Conservation (phyloP, 441 rosid genomes). For the Melastoma candidum region DNA sequence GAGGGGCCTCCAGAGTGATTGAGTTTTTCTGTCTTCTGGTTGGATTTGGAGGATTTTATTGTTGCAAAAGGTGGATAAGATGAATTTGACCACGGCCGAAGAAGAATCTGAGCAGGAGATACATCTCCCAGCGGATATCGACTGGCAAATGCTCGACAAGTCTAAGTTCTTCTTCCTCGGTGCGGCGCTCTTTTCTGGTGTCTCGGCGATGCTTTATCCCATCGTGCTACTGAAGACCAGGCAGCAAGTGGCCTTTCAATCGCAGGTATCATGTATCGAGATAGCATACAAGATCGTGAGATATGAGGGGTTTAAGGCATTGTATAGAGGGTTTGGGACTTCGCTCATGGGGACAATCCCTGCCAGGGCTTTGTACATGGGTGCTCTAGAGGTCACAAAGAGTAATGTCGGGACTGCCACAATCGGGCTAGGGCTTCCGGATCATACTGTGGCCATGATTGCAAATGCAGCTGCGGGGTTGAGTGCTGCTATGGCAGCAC, state of each 20-base stretch:
- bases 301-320: slow-evolving; percentile 55
- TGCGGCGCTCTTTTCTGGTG: slow-evolving; percentile 80
- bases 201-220: slow-evolving; percentile 73
- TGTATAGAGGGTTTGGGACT: slow-evolving; percentile 79
- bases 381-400: slow-evolving; percentile 79
- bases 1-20: neutral
- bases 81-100: slow-evolving; percentile 59
- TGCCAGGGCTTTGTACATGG: slow-evolving; percentile 77
- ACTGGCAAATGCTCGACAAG: slow-evolving; percentile 91
- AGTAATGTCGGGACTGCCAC: slow-evolving; percentile 62
- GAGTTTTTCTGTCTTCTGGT: neutral
- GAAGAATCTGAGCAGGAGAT: slow-evolving; percentile 45
- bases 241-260: slow-evolving; percentile 52
- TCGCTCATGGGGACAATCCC: slow-evolving; percentile 76
- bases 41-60: slow-evolving; percentile 5
- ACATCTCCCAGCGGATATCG: slow-evolving; percentile 57
- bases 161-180: slow-evolving; percentile 79
- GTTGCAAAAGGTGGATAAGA: slow-evolving; percentile 31
- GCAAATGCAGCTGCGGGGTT: slow-evolving; percentile 73
- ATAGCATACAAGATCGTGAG: slow-evolving; percentile 43
- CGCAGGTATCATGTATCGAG: slow-evolving; percentile 40
- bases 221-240: slow-evolving; percentile 67
- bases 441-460: slow-evolving; percentile 41
- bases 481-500: slow-evolving; percentile 79
- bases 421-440: slow-evolving; percentile 46